These are phyloP conservation scores for Thielaviopsis cerberus DNA, from an alignment of 2,329 filamentous ascomycete genomes.

Conservation along the genomic window DNA sequence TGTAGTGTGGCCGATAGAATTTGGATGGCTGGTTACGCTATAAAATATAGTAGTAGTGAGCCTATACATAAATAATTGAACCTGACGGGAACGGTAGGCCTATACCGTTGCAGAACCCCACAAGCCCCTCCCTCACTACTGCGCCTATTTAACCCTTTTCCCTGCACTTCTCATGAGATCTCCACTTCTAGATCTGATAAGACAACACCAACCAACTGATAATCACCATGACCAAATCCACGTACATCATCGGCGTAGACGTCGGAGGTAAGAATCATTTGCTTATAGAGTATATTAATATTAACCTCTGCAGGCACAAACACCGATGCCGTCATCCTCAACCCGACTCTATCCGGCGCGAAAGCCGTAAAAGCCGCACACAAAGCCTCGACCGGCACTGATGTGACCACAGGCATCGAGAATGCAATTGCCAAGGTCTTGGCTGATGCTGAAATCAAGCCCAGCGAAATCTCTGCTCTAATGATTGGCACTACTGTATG, in stretches of 20 bases:
- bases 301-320: slow-evolving; percentile 24
- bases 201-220: slow-evolving; percentile 1
- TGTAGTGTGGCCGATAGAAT: too few relatives aligned
- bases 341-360: slow-evolving; percentile 19
- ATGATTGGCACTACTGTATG: slow-evolving; percentile 32
- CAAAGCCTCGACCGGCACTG: slow-evolving; percentile 29
- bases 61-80: too few relatives aligned
- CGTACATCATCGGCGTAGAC: slow-evolving; percentile 22
- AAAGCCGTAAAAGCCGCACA: slow-evolving; percentile 17
- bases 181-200: background rate
- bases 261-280: slow-evolving; percentile 18
- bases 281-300: background rate
- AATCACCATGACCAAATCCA: slow-evolving; percentile 10
- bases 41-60: too few relatives aligned
- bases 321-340: slow-evolving; percentile 33
- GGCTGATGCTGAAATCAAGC: slow-evolving; percentile 4
- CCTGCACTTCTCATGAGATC: background rate
- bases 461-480: slow-evolving; percentile 26
- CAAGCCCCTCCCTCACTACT: too few relatives aligned
- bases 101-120: too few relatives aligned
- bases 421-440: slow-evolving; percentile 5
- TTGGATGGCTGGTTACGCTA: too few relatives aligned
- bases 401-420: slow-evolving; percentile 29
- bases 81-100: too few relatives aligned
- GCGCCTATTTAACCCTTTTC: background rate